Percentiles rank a stretch among this genome's conserved stretches.
phyloP scores from a whole-genome alignment of 331 rosid species.

The Erythrophleum ivorense region DNA sequence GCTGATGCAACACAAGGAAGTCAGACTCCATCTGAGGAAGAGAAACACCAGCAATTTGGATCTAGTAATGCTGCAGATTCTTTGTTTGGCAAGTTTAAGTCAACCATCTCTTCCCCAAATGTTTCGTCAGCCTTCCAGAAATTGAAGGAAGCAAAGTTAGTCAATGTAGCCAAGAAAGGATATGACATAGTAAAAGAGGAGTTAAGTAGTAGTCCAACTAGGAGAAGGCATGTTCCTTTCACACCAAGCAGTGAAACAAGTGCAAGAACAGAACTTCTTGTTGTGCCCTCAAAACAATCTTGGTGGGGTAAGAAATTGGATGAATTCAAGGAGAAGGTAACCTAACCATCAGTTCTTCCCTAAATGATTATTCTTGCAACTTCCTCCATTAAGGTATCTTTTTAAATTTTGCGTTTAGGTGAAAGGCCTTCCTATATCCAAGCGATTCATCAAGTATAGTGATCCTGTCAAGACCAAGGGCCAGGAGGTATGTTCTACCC shows the following conservation, averaged over 20 bases:
- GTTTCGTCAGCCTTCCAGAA: conserved; percentile 70
- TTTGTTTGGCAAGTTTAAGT: conserved; percentile 70
- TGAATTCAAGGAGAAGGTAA: conserved; percentile 75
- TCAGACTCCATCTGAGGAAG: conserved; percentile 54
- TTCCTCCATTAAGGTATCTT: conserved; percentile 20
- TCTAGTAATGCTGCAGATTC: conserved; percentile 62
- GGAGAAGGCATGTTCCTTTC: conserved; percentile 61
- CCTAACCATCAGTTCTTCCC: neutral
- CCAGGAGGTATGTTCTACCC: conserved; percentile 70
- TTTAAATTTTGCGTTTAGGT: conserved; percentile 52
- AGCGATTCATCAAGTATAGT: conserved; percentile 55
- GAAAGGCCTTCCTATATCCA: conserved; percentile 62
- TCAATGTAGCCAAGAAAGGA: conserved; percentile 75
- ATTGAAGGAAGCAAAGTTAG: conserved; percentile 70
- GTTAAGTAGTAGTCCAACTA: conserved; percentile 62
- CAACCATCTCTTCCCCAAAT: conserved; percentile 63
- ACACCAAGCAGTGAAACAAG: conserved; percentile 67
- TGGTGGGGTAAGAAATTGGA: conserved; percentile 82
- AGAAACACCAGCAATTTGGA: conserved; percentile 50
- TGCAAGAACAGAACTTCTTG: conserved; percentile 68
- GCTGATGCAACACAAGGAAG: conserved; percentile 53
- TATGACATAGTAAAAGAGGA: conserved; percentile 83
- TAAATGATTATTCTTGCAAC: conserved; percentile 4
- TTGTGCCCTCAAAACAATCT: conserved; percentile 68
- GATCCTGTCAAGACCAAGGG: conserved; percentile 78